A percentile compares a stretch with the other conserved stretches of the same genome.
phyloP scores from a whole-genome alignment of 306 rosid genomes.

The Vigna radiata region DNA sequence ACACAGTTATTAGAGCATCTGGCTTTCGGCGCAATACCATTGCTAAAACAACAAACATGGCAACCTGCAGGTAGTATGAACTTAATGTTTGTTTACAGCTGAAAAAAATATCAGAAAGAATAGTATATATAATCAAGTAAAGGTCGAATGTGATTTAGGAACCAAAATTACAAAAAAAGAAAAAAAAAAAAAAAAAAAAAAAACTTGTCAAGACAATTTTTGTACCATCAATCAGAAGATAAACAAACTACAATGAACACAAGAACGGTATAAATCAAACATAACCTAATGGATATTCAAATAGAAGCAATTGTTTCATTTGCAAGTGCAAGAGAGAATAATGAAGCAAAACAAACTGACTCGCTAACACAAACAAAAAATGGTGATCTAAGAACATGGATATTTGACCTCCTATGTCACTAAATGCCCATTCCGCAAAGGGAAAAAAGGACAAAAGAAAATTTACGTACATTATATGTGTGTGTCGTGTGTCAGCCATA shows the following conservation, averaged over 20 bases:
- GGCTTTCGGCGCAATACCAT: slow-evolving; percentile 91
- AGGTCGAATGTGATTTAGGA: slow-evolving; percentile 20
- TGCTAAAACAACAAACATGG: slow-evolving; percentile 79
- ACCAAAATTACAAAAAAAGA: not conserved
- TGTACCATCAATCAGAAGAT: slow-evolving; percentile 21
- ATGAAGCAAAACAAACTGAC: slow-evolving; percentile 26
- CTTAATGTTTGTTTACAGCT: slow-evolving; percentile 36
- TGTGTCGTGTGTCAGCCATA: not conserved
- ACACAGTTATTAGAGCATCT: slow-evolving; percentile 64
- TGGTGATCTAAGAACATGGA: slow-evolving; percentile 15
- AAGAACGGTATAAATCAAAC: slow-evolving; percentile 11
- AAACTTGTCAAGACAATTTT: not conserved
- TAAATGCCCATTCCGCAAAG: slow-evolving; percentile 1
- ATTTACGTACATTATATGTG: not conserved
- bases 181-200: too few relatives aligned
- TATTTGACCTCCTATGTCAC: slow-evolving; percentile 16
- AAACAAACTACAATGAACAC: slow-evolving; percentile 32
- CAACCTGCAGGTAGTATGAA: slow-evolving; percentile 68
- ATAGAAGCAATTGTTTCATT: slow-evolving; percentile 21
- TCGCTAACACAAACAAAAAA: slow-evolving; percentile 10
- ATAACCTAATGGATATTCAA: slow-evolving; percentile 17
- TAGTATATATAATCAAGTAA: slow-evolving; percentile 27
- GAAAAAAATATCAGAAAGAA: not conserved
- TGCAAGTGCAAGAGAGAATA: slow-evolving; percentile 21
- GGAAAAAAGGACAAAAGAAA: not conserved